Percentiles rank a stretch among this genome's conserved stretches.
Conservation (phyloP, 2,329 filamentous ascomycete species). For the Penicillium expansum region DNA sequence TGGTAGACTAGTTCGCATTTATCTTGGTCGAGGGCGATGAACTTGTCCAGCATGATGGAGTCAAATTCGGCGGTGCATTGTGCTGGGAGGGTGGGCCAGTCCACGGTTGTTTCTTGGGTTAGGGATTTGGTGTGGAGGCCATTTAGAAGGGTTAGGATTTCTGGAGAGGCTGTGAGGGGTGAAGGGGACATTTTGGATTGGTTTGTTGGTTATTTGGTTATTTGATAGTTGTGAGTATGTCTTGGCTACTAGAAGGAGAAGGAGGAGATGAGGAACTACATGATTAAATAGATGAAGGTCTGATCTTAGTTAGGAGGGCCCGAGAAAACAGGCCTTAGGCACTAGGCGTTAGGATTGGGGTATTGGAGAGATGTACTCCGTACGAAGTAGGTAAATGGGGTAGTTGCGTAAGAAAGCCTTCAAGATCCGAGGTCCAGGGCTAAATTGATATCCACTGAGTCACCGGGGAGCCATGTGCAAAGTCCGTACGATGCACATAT, state of each 20-base stretch:
- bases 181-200: slow-evolving; percentile 14
- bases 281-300: not conserved
- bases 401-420: not conserved
- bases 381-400: no score
- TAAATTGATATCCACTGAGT: not conserved
- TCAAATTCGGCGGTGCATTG: slow-evolving; percentile 30
- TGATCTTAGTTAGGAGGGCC: not conserved
- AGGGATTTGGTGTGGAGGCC: slow-evolving; percentile 33
- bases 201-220: not conserved
- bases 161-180: slow-evolving; percentile 10
- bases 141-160: slow-evolving; percentile 28
- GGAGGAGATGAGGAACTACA: no score
- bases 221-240: not conserved
- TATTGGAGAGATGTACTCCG: no score
- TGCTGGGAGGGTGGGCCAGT: slow-evolving; percentile 22
- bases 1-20: slow-evolving; percentile 59
- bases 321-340: not conserved
- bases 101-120: slow-evolving; percentile 30
- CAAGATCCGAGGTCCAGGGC: not conserved
- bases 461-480: not conserved
- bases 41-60: slow-evolving; percentile 53
- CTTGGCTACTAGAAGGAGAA: not conserved
- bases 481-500: not conserved
- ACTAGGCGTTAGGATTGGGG: not conserved
- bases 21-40: slow-evolving; percentile 59